Evolutionary conservation across 2,329 filamentous ascomycete genomes (phyloP).

Genomic region (Ophiosphaerella narmari): DNA sequence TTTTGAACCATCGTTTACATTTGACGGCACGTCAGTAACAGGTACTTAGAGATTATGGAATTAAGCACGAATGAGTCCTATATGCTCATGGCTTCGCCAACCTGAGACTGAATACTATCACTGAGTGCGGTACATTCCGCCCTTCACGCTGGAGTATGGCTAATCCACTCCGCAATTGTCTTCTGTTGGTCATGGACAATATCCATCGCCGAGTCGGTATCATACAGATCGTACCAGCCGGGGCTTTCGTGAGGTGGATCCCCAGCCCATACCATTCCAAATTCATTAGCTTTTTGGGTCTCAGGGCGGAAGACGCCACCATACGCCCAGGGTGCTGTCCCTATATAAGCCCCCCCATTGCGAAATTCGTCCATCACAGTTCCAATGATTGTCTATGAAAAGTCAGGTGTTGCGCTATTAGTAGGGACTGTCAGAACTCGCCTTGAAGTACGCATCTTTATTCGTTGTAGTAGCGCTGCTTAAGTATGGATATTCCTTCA

Average conservation of each 20-base stretch:
- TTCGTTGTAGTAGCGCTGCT: slow-evolving; percentile 41
- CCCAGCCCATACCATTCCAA: slow-evolving; percentile 49
- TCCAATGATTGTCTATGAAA: slow-evolving; percentile 40
- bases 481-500: slow-evolving; percentile 45
- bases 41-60: too few relatives aligned
- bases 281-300: slow-evolving; percentile 44
- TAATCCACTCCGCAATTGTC: slow-evolving; percentile 34
- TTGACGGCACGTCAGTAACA: too few relatives aligned
- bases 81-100: too few relatives aligned
- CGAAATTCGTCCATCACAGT: slow-evolving; percentile 44
- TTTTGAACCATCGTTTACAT: too few relatives aligned
- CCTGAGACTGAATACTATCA: too few relatives aligned
- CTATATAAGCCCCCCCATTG: slow-evolving; percentile 41
- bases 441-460: slow-evolving; percentile 46
- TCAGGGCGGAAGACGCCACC: slow-evolving; percentile 47
- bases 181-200: slow-evolving; percentile 43
- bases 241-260: slow-evolving; percentile 48
- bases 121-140: too few relatives aligned
- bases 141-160: too few relatives aligned
- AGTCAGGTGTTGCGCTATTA: background rate
- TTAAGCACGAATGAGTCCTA: too few relatives aligned
- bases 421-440: slow-evolving; percentile 5
- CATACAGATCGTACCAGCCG: slow-evolving; percentile 49
- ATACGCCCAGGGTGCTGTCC: slow-evolving; percentile 48
- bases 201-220: slow-evolving; percentile 46